Evolutionary conservation across 2,329 filamentous ascomycete genomes (phyloP), one percentile per base, ranked within the genome.

Genomic region (Aspergillus eucalypticola): DNA sequence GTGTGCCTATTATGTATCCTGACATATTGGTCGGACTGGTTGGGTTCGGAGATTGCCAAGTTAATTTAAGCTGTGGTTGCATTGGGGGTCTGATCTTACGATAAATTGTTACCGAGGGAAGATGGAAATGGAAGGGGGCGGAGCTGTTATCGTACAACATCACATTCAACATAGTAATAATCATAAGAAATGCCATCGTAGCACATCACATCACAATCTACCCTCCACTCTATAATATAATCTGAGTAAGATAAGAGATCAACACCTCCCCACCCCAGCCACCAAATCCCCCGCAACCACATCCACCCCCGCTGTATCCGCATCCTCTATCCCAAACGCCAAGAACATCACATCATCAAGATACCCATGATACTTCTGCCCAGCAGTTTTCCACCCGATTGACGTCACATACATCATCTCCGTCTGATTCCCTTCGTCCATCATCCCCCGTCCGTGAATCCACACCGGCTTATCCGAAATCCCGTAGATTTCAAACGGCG

Each of bases 351-450:
- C 78, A 65, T 87, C 84, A 62, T 87, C 84, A 8, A 83, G 60
- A 57, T 81, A 85, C 0, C 85, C 85, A 65, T 86, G 82, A 62
- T 87, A 86, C 29, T 69, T 79, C 61, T 78, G 72, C 0, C 76
- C 77, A 0, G 70, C 69, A 0, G 62, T 68, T 68, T 81, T 85
- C 85, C 85, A 88, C 60, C 78, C 83, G 32, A 86, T 81, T 0
- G 79, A 83, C 0, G 83, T 86, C 0, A 86, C 74, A 61, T 86
- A 87, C 27, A 87, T 73, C 83, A 86, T 85, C 65, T 86, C 82
- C 0, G 79, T 80, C 23, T 78, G 75, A 1, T 71, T 69, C 65
- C 61, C 58, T 65, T 62, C 60, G 46, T 67, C n/a, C 73, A n/a
- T 23, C 23, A 25, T 55, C 6, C 67, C 23, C 19, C 85, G 76